Conservation (phyloP, 257 asterid species). For the Handroanthus guayacan region DNA sequence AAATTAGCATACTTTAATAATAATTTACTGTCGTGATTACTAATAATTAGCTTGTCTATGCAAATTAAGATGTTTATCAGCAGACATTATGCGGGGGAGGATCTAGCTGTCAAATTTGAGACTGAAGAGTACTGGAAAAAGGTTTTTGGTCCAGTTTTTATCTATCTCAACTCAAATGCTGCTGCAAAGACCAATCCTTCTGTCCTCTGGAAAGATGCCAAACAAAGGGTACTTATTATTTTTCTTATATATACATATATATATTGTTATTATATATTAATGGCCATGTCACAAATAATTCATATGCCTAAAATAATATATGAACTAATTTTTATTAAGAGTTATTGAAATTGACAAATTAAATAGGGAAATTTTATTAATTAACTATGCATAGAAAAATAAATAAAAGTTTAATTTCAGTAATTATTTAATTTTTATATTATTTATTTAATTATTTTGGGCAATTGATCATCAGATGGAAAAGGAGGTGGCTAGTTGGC, state of each 20-base stretch:
- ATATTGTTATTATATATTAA: too few species aligned
- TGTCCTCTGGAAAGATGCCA: constrained; percentile 75
- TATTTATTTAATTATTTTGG: neutral
- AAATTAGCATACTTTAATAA: too few species aligned
- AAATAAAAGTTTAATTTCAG: too few species aligned
- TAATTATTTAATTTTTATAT: neutral
- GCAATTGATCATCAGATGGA: constrained; percentile 50
- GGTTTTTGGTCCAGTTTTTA: constrained; percentile 69
- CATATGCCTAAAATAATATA: too few species aligned
- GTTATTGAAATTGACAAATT: too few species aligned
- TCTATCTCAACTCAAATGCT: constrained; percentile 62
- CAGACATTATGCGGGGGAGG: constrained; percentile 70
- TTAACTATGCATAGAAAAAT: too few species aligned
- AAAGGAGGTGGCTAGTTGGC: constrained; percentile 64
- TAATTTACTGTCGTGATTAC: neutral
- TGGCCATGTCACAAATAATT: too few species aligned
- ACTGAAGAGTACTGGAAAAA: constrained; percentile 73
- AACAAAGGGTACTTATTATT: constrained; percentile 47
- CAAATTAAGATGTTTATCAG: constrained; percentile 60
- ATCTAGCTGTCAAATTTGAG: constrained; percentile 45
- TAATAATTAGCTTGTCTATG: neutral
- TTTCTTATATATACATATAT: too few species aligned
- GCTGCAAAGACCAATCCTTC: constrained; percentile 45
- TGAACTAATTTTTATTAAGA: too few species aligned
- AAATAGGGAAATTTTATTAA: too few species aligned